Percentiles rank a stretch among this genome's conserved stretches.
Evolutionary conservation across 2,329 filamentous ascomycete genomes (phyloP).

Genomic region (Phaeosphaeriaceae sp.): DNA sequence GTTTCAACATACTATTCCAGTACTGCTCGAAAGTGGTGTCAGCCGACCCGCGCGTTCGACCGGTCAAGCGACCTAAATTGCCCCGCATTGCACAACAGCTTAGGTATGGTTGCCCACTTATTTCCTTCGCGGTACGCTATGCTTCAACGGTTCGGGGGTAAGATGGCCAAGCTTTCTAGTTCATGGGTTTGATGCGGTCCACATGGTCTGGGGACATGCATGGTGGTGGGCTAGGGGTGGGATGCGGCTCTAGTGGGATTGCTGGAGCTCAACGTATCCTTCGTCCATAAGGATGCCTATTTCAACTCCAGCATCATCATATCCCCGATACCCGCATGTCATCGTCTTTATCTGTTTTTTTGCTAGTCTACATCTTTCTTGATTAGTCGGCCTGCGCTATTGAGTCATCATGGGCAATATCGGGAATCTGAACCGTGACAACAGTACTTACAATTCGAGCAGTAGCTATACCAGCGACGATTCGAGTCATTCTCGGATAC

Average conservation of each 20-base stretch:
- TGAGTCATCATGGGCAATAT: constrained; percentile 27
- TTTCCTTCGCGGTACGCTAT: not conserved
- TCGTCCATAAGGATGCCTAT: not conserved
- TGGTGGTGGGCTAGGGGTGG: not conserved
- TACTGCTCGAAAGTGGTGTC: not conserved
- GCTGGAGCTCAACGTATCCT: not conserved
- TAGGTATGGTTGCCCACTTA: not conserved
- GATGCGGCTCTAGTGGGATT: not conserved
- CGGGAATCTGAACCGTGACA: constrained; percentile 35
- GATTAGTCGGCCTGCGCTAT: not conserved
- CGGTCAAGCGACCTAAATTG: not conserved
- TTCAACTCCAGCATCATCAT: too few relatives aligned
- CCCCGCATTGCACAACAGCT: not conserved
- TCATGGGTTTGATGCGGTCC: not conserved
- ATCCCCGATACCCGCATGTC: too few relatives aligned
- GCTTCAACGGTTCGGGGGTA: too few relatives aligned
- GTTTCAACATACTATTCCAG: not conserved
- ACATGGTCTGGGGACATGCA: not conserved
- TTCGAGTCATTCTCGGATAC: constrained; percentile 38
- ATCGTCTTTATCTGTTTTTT: not conserved
- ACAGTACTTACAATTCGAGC: constrained; percentile 35
- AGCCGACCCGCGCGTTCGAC: constrained; percentile 1
- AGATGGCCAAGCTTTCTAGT: not conserved
- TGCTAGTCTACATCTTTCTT: not conserved
- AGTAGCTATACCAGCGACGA: constrained; percentile 21